Evolutionary conservation across 306 rosid genomes (phyloP).

Genomic region (Dalbergia oliveri): DNA sequence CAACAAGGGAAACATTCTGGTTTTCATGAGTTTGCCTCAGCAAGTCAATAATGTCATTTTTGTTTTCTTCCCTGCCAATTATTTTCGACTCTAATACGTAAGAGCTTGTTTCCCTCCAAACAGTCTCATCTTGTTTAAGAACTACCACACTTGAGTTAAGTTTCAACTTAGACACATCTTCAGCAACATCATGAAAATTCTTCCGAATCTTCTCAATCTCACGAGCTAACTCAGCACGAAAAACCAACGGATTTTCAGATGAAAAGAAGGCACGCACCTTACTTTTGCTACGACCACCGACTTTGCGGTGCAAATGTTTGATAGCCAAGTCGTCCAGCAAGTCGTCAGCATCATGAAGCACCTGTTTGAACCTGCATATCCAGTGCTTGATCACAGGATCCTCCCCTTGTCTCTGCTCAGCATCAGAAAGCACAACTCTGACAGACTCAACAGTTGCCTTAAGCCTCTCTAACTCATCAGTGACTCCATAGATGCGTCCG

Average conservation of each 20-base stretch:
- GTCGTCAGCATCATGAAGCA: slow-evolving; percentile 7
- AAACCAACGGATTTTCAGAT: not conserved
- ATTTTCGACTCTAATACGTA: not conserved
- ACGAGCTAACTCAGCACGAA: not conserved
- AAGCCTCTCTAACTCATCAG: not conserved
- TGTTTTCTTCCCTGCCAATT: slow-evolving; percentile 7
- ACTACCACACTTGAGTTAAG: not conserved
- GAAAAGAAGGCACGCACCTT: slow-evolving; percentile 30
- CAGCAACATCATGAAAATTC: not conserved
- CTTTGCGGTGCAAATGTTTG: not conserved
- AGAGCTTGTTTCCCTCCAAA: slow-evolving; percentile 21
- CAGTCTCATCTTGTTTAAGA: not conserved
- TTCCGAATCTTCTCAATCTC: not conserved
- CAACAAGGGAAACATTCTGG: not conserved
- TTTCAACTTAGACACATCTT: slow-evolving; percentile 5
- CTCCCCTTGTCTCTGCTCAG: not conserved
- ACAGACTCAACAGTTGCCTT: not conserved
- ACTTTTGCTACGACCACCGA: not conserved
- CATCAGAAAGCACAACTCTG: not conserved
- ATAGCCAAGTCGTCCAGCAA: slow-evolving; percentile 6
- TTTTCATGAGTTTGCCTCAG: not conserved
- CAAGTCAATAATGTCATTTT: not conserved
- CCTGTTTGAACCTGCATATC: not conserved
- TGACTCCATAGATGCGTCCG: not conserved
- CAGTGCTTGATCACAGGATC: not conserved